Evolutionary conservation across 371 early-diverging fungal genomes (phyloP), one percentile per base, ranked within the genome.

Genomic region (Actinomucor elegans): DNA sequence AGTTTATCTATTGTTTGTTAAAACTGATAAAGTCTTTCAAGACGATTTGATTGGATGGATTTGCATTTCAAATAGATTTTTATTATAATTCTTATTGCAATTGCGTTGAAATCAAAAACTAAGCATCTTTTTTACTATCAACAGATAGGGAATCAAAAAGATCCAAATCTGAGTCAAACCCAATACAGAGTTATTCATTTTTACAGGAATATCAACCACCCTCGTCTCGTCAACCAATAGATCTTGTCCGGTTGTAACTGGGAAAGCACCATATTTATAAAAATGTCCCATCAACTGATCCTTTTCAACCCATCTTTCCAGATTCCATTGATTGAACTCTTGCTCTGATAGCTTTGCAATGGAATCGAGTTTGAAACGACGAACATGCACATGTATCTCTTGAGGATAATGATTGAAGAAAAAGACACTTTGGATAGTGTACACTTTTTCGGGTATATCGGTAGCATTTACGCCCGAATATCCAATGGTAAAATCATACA

Each of bases 401-500:
- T 80, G 67, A 14, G 94, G 94, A 28, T 83, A 87, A n/a, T 70
- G 64, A 20, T 81, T 69, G 52, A 81, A 70, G 42, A 88, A 73
- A 38, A 88, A 93, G 57, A 90, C 79, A 42, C 79, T 70, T 43
- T 78, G 75, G 0, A 91, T 68, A 1, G 85, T 86, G 48, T 89
- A 91, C 48, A 80, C 74, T 45, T 89, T 77, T 46, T 90, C 86
- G 3, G 92, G 91, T 48, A 84, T 81, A 53, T 89, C 83, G 15
- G 76, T 86, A 23, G 73, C 63, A 11, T 64, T 64, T 12, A 92
- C 60, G 0, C 93, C 93, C 31, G 87, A 85, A 48, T 89, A 92
- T 3, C 92, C 95, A n/a, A 96, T 80, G 1, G 96, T 93, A 12
- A 91, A 59, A 56, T 95, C 94, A 48, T 91, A 93, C 14, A 94